Evolutionary conservation across 2,329 filamentous ascomycete species (phyloP), one percentile per base, ranked within the genome.

Genomic region (Penicillium expansum): DNA sequence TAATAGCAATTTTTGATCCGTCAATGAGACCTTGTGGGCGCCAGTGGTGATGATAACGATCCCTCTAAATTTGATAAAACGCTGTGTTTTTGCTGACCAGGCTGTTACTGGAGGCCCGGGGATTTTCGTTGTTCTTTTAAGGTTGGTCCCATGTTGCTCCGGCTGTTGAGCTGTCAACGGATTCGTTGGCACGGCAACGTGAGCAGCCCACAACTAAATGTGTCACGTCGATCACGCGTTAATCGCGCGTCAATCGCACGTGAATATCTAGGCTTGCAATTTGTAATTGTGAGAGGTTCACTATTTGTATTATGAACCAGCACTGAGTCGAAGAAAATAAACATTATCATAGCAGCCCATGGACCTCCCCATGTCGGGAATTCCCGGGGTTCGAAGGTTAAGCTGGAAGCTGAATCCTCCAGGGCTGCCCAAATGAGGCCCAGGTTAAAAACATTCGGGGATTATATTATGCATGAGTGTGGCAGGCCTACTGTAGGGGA

Each of bases 171-270:
- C 30, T 52, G 50, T 52, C 50, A 52, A 52, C 50, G 50, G 22
- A n/a, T 37, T 4, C 50, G 50, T 52, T 52, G 50, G 50, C 50
- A 47, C 42, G 41, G 50, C 50, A 52, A 52, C 50, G 30, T 18
- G 20, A n/a, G 41, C 14, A 45, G 24, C 44, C 29, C 18, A 20
- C 43, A 32, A 16, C 14, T 22, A 5, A 4, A 16, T 33, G 14
- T n/a, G 18, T 13, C 13, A 47, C 29, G 13, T 47, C 44, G n/a
- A 7, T 29, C 24, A 18, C 9, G n/a, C 16, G 5, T 29, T 5
- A 4, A 24, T 24, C 24, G 5, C 24, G 24, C 24, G 24, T 24
- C 24, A 3, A 24, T 24, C 24, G 5, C 5, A 24, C 3, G 24
- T 24, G 5, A 24, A 3, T 24, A 24, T 29, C 27, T 29, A 29